A percentile compares a stretch with the other conserved stretches of the same genome.
Evolutionary conservation across 2,329 filamentous ascomycete genomes (phyloP).

Genomic region (Claviceps paspali): DNA sequence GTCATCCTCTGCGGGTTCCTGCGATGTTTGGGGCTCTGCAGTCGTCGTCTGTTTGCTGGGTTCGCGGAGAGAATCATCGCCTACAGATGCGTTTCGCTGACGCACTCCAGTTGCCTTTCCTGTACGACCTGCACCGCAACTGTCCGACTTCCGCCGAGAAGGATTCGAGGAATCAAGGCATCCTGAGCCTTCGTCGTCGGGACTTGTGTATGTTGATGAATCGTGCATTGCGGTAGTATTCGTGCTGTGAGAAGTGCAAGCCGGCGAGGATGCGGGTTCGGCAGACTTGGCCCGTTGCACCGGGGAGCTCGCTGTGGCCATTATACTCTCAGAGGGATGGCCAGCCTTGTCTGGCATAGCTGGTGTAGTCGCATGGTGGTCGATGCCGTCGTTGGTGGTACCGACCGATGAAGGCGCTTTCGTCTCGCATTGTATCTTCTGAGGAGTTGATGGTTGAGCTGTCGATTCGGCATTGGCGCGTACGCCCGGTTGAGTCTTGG

Average conservation of each 20-base stretch:
- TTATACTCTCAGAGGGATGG: background rate
- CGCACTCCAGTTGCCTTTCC: background rate
- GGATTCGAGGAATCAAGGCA: conserved; percentile 29
- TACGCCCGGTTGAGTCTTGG: background rate
- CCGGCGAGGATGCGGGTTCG: conserved; percentile 37
- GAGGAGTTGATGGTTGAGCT: background rate
- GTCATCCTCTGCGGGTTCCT: conserved; percentile 2
- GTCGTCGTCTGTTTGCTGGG: conserved; percentile 17
- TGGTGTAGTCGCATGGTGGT: background rate
- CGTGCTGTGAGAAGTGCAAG: conserved; percentile 58
- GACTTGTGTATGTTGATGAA: conserved; percentile 58
- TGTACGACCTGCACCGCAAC: conserved; percentile 7
- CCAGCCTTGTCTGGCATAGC: background rate
- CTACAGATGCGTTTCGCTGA: conserved; percentile 15
- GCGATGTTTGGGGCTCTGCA: conserved; percentile 5
- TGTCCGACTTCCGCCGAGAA: conserved; percentile 27
- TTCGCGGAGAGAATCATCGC: conserved; percentile 31
- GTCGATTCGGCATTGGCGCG: background rate
- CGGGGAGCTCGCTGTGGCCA: conserved; percentile 18
- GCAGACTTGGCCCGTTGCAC: conserved; percentile 21
- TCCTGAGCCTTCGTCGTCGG: conserved; percentile 49
- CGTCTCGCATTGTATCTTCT: background rate
- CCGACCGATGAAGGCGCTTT: background rate
- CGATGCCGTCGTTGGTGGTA: background rate
- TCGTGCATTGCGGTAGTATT: conserved; percentile 56